Conservation (phyloP, 225 moss, liverwort and hornwort genomes). For the Antitrichia curtipendula region DNA sequence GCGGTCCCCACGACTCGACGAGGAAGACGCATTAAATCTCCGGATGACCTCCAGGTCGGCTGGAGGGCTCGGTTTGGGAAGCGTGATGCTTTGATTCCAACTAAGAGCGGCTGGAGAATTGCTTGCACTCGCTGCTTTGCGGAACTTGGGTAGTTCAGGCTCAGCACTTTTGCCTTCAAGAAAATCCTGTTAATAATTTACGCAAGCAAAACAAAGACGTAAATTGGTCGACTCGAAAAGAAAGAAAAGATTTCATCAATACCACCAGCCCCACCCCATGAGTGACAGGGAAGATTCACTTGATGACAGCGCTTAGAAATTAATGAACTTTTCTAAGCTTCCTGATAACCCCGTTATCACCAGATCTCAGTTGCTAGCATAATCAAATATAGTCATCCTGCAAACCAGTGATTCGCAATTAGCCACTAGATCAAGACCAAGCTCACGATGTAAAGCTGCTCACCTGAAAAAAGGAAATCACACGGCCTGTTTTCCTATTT, state of each 20-base stretch:
- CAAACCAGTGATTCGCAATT: neutral
- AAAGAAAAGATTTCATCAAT: too few relatives aligned
- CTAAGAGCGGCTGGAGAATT: neutral
- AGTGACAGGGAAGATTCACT: neutral
- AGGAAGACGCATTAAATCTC: too few relatives aligned
- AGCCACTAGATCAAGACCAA: neutral
- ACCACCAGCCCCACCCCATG: neutral
- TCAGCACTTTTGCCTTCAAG: neutral
- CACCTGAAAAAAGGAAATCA: neutral
- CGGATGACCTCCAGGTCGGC: too few relatives aligned
- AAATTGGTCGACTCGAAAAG: neutral
- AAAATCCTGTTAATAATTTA: neutral
- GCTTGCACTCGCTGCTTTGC: neutral
- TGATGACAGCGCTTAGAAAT: neutral
- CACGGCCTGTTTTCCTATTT: neutral
- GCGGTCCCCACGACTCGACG: neutral
- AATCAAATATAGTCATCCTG: neutral
- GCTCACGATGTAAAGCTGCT: neutral
- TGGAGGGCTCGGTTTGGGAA: neutral
- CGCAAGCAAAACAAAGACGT: neutral
- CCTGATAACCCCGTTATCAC: neutral
- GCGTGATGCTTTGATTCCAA: neutral
- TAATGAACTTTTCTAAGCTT: neutral
- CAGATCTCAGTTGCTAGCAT: neutral
- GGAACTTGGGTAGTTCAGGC: neutral